These are phyloP conservation scores for Vigna radiata DNA, from an alignment of 306 rosid species.

Conservation along the genomic window DNA sequence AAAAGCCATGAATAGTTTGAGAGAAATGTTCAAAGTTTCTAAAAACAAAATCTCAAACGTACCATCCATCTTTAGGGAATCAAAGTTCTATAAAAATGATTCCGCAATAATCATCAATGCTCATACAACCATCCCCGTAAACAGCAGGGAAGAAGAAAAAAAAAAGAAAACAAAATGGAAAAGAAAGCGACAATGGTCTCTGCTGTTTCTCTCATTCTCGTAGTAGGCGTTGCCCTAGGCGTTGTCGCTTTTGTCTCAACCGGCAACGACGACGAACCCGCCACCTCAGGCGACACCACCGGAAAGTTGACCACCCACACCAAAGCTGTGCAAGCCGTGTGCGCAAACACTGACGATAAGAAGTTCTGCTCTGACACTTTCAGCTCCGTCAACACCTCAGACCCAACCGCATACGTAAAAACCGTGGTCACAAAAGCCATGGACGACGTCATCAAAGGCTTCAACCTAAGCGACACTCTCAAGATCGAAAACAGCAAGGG, in stretches of 20 bases:
- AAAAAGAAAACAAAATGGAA: slow-evolving; percentile 40
- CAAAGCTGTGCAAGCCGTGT: slow-evolving; percentile 52
- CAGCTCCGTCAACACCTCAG: slow-evolving; percentile 4
- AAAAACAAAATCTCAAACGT: slow-evolving; percentile 14
- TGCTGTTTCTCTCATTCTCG: slow-evolving; percentile 57
- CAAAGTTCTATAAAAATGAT: slow-evolving; percentile 10
- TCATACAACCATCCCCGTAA: slow-evolving; percentile 34
- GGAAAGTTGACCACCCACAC: slow-evolving; percentile 17
- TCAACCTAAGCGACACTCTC: slow-evolving; percentile 56
- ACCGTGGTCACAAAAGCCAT: slow-evolving; percentile 49
- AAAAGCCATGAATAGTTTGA: slow-evolving; percentile 5
- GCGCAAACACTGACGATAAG: slow-evolving; percentile 49
- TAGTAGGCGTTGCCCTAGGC: slow-evolving; percentile 68
- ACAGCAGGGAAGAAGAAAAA: slow-evolving; percentile 13
- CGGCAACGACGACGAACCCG: not conserved
- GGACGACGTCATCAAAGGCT: slow-evolving; percentile 50
- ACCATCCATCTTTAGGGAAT: slow-evolving; percentile 19
- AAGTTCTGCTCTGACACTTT: slow-evolving; percentile 53
- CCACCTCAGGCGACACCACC: accelerated
- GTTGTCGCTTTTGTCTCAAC: slow-evolving; percentile 48
- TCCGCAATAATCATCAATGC: not conserved
- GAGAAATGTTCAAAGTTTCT: slow-evolving; percentile 39
- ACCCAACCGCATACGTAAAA: slow-evolving; percentile 53
- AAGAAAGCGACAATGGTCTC: slow-evolving; percentile 48
- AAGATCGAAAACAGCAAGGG: not conserved